A percentile compares a stretch with the other conserved stretches of the same genome.
These are phyloP conservation scores for Acacia pycnantha DNA, from an alignment of 331 rosid genomes.

Conservation along the genomic window DNA sequence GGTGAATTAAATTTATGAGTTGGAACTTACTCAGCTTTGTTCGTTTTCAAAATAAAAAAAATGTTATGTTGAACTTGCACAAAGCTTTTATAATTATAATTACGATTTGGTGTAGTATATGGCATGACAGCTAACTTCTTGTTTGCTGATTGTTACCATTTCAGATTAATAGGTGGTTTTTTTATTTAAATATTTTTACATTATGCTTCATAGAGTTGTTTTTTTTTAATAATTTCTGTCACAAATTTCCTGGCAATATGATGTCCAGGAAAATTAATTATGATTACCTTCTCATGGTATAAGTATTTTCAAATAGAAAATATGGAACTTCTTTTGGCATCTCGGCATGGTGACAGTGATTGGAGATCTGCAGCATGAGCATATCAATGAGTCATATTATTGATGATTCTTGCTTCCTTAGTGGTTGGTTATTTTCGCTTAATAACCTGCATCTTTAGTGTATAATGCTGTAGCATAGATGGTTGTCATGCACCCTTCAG, in stretches of 20 bases:
- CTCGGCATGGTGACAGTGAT: neutral
- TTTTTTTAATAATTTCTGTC: neutral
- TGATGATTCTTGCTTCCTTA: neutral
- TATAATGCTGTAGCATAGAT: neutral
- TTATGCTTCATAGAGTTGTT: neutral
- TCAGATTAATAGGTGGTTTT: neutral
- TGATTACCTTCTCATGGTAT: neutral
- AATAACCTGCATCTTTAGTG: neutral
- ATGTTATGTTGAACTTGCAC: neutral
- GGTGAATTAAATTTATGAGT: conserved; percentile 5
- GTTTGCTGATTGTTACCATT: neutral
- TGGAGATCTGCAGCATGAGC: neutral
- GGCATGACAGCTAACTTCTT: neutral
- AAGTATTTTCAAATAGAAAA: neutral
- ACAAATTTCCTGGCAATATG: neutral
- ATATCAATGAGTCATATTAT: neutral
- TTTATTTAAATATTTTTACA: neutral
- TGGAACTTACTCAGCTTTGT: neutral
- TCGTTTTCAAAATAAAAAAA: neutral
- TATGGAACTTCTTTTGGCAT: neutral
- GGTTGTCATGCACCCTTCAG: neutral
- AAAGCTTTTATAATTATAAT: neutral
- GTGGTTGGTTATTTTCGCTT: neutral
- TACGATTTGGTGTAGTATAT: neutral
- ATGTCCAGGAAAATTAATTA: neutral